Percentiles rank a stretch among this genome's conserved stretches.
These are phyloP conservation scores for Podosphaera xanthii DNA, from an alignment of 2,329 filamentous ascomycete genomes.

Conservation along the genomic window DNA sequence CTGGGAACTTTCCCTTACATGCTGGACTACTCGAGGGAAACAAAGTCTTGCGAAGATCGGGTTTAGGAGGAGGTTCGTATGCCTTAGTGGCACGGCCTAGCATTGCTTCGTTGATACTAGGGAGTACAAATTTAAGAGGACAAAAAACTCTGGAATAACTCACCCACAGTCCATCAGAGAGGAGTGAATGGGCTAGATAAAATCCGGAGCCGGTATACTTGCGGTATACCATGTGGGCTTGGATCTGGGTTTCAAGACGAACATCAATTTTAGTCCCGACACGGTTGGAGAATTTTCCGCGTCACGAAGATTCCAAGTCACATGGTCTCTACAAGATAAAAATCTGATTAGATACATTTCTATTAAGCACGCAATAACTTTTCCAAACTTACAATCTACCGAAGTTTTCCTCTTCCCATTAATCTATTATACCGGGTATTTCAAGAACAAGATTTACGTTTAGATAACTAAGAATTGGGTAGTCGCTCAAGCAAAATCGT, in stretches of 20 bases:
- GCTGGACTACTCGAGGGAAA: conserved; percentile 34
- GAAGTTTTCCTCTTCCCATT: not conserved
- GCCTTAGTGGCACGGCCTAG: conserved; percentile 13
- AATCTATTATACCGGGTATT: not conserved
- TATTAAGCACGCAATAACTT: not conserved
- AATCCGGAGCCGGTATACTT: not conserved
- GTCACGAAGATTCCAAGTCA: not conserved
- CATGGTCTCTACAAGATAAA: not conserved
- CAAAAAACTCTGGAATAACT: not conserved
- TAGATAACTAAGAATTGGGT: conserved; percentile 12
- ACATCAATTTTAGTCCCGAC: not conserved
- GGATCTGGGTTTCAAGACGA: not conserved
- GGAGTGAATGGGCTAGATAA: too few species aligned
- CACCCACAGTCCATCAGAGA: not conserved
- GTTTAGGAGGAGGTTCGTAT: conserved; percentile 8
- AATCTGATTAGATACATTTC: not conserved
- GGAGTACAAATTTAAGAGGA: not conserved
- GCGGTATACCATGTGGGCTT: not conserved
- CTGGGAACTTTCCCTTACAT: conserved; percentile 24
- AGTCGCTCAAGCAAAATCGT: conserved; percentile 20
- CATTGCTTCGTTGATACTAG: conserved; percentile 13
- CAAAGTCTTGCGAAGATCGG: conserved; percentile 22
- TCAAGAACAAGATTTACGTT: conserved; percentile 1
- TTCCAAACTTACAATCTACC: not conserved
- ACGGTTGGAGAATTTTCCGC: not conserved